Evolutionary conservation across 2,329 filamentous ascomycete genomes (phyloP).

Genomic region (Fusarium keratoplasticum): DNA sequence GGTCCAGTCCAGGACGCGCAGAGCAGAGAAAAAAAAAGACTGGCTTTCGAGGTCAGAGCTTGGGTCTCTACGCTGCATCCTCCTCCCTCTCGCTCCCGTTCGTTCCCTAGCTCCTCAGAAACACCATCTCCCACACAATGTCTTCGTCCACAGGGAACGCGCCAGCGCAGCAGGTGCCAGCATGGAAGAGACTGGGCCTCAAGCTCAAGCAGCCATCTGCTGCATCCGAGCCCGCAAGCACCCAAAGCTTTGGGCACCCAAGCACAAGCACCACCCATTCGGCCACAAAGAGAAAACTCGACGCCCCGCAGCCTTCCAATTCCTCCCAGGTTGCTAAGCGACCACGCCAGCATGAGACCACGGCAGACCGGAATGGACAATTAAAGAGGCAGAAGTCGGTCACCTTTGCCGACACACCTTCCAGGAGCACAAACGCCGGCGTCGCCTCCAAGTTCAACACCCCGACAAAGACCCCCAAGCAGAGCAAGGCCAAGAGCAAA

Average conservation of each 20-base stretch:
- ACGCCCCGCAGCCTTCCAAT: conserved; percentile 49
- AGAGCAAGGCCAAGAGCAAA: conserved; percentile 50
- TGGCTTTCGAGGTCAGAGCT: conserved; percentile 2
- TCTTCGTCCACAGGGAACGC: conserved; percentile 56
- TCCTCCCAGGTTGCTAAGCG: conserved; percentile 49
- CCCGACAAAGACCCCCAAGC: conserved; percentile 46
- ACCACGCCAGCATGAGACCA: conserved; percentile 48
- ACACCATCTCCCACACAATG: conserved; percentile 49
- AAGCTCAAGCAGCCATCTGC: conserved; percentile 64
- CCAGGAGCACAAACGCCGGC: conserved; percentile 46
- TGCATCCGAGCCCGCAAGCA: conserved; percentile 47
- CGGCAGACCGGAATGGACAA: conserved; percentile 42
- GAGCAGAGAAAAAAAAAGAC: conserved; percentile 19
- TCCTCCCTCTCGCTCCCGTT: conserved; percentile 1
- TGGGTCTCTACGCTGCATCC: background rate
- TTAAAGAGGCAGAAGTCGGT: conserved; percentile 60
- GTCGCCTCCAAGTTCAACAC: conserved; percentile 47
- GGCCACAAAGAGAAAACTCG: conserved; percentile 55
- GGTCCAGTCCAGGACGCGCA: conserved; percentile 16
- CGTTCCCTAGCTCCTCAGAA: conserved; percentile 15
- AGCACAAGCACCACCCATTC: conserved; percentile 51
- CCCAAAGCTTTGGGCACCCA: conserved; percentile 53
- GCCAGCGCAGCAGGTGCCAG: conserved; percentile 62
- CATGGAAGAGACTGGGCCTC: conserved; percentile 73
- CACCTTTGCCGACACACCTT: conserved; percentile 59